These are phyloP conservation scores for Phycomyces nitens DNA, from an alignment of 192 early-diverging fungal species.

Conservation along the genomic window DNA sequence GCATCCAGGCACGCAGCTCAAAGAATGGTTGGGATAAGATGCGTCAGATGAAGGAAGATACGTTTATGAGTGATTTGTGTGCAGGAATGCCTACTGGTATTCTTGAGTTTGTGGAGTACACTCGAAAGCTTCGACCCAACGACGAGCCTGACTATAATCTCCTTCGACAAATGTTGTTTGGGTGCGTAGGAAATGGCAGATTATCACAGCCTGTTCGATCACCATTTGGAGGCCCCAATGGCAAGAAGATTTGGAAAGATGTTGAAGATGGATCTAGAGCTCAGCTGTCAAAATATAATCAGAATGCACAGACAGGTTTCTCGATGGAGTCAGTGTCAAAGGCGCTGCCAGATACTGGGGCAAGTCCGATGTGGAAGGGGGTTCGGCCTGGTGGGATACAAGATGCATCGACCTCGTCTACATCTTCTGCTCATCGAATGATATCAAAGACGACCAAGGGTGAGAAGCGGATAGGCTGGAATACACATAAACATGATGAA, in stretches of 20 bases:
- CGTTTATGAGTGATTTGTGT: constrained; percentile 71
- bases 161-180: constrained; percentile 40
- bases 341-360: neutral
- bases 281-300: neutral
- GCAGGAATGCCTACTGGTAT: constrained; percentile 73
- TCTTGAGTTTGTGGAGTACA: constrained; percentile 65
- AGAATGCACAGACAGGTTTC: neutral
- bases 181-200: constrained; percentile 8
- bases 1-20: constrained; percentile 76
- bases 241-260: neutral
- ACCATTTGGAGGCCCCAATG: constrained; percentile 10
- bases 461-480: constrained; percentile 21
- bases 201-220: constrained; percentile 8
- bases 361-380: neutral
- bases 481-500: constrained; percentile 24
- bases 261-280: neutral
- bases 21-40: constrained; percentile 87
- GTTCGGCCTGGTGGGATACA: neutral
- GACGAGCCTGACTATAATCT: constrained; percentile 81
- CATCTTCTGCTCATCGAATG: constrained; percentile 8
- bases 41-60: constrained; percentile 76
- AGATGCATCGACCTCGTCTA: neutral
- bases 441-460: neutral
- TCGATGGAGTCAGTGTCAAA: constrained; percentile 1
- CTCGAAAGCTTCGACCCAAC: constrained; percentile 66